Conservation (phyloP, 2,329 filamentous ascomycete species). For the Sarocladiaceae sp. region DNA sequence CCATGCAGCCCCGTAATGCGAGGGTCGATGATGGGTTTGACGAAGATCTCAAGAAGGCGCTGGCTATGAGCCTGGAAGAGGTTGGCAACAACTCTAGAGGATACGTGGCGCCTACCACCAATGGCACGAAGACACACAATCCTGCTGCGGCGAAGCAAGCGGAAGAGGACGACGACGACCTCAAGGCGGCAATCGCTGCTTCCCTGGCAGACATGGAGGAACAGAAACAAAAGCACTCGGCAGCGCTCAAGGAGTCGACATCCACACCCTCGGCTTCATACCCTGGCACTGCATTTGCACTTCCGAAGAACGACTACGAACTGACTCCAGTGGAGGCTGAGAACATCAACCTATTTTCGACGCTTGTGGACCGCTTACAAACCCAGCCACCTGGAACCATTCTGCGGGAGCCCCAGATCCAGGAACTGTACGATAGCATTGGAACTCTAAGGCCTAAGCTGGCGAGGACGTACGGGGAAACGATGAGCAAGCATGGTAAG, state of each 20-base stretch:
- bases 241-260: slow-evolving; percentile 73
- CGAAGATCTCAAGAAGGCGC: slow-evolving; percentile 84
- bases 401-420: slow-evolving; percentile 92
- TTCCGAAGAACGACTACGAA: slow-evolving; percentile 90
- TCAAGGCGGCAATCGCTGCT: slow-evolving; percentile 92
- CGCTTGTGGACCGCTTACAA: slow-evolving; percentile 87
- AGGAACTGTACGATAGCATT: slow-evolving; percentile 96
- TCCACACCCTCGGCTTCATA: slow-evolving; percentile 41
- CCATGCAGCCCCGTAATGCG: slow-evolving; percentile 86
- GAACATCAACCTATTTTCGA: slow-evolving; percentile 94
- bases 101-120: slow-evolving; percentile 56
- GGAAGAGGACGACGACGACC: slow-evolving; percentile 85
- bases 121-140: slow-evolving; percentile 29
- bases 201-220: slow-evolving; percentile 96
- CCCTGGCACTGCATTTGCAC: slow-evolving; percentile 29
- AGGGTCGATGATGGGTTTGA: slow-evolving; percentile 88
- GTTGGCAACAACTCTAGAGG: slow-evolving; percentile 69
- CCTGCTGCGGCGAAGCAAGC: slow-evolving; percentile 36
- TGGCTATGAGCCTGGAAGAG: slow-evolving; percentile 97
- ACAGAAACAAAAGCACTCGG: slow-evolving; percentile 87
- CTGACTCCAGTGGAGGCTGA: slow-evolving; percentile 89
- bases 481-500: slow-evolving; percentile 97
- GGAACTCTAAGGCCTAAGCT: slow-evolving; percentile 89
- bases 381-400: slow-evolving; percentile 95
- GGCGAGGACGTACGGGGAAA: slow-evolving; percentile 92